Conservation (phyloP, 2,329 filamentous ascomycete genomes). For the Paraphoma sp. region DNA sequence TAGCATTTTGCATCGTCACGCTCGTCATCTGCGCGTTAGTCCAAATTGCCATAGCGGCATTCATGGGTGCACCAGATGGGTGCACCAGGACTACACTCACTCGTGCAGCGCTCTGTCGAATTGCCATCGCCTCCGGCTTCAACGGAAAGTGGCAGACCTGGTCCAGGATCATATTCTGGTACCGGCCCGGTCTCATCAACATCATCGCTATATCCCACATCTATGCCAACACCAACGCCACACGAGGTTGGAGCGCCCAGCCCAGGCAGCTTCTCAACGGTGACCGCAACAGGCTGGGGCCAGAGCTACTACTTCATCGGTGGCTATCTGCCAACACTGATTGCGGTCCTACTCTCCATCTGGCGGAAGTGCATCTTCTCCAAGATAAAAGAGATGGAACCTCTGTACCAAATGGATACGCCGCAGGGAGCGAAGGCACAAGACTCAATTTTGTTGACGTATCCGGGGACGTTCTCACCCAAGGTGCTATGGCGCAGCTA, state of each 20-base stretch:
- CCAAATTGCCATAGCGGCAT: neutral
- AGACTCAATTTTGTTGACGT: neutral
- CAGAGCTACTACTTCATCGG: slow-evolving; percentile 6
- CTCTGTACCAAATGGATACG: slow-evolving; percentile 1
- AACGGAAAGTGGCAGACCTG: neutral
- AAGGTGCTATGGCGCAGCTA: neutral
- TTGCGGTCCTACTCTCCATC: slow-evolving; percentile 7
- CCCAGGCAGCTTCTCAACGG: neutral
- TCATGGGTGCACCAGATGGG: neutral
- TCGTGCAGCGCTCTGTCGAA: neutral
- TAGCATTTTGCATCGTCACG: neutral
- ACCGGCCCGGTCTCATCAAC: neutral
- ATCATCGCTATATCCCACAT: neutral
- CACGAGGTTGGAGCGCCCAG: neutral
- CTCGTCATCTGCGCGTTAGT: neutral
- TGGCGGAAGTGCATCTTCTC: slow-evolving; percentile 8
- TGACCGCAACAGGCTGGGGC: neutral
- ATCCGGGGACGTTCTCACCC: too few species aligned
- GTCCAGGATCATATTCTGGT: neutral
- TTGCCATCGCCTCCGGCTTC: neutral
- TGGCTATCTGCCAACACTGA: slow-evolving; percentile 6
- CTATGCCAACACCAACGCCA: neutral
- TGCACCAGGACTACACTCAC: neutral
- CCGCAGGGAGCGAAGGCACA: neutral
- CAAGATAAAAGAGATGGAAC: slow-evolving; percentile 7